These are phyloP conservation scores for Microascus cirrosus DNA, from an alignment of 2,329 filamentous ascomycete genomes.

Conservation along the genomic window DNA sequence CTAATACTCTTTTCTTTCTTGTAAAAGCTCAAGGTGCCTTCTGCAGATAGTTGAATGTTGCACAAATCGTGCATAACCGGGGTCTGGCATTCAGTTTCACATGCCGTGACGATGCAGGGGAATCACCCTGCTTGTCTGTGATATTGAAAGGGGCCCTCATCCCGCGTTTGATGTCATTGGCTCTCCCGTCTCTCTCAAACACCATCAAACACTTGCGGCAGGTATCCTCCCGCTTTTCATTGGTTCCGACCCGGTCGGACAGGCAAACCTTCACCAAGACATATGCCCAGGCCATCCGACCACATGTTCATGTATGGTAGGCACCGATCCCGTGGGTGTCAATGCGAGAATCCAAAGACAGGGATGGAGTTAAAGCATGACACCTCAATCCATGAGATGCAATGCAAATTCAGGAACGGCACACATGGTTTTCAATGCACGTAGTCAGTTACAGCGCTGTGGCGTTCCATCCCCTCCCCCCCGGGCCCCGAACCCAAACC, in stretches of 20 bases:
- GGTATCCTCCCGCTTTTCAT: neutral
- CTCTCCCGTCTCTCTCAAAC: neutral
- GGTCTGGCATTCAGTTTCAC: neutral
- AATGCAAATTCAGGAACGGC: no score
- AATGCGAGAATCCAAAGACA: no score
- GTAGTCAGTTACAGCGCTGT: no score
- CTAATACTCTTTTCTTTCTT: neutral
- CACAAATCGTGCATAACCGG: neutral
- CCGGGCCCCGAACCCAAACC: no score
- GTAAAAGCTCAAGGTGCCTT: neutral
- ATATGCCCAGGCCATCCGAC: no score
- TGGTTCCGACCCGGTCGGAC: neutral
- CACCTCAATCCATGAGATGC: no score
- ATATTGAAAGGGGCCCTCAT: neutral
- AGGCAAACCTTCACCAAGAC: no score
- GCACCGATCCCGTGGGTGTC: no score
- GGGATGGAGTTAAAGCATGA: no score
- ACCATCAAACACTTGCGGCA: neutral
- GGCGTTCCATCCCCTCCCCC: no score
- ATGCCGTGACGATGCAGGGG: neutral
- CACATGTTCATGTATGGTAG: no score
- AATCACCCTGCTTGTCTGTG: neutral
- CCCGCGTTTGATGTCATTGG: neutral
- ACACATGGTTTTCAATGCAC: no score
- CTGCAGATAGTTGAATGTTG: neutral